Percentiles rank a stretch among this genome's conserved stretches.
Evolutionary conservation across 1,284 basidiomycete genomes (phyloP).

Genomic region (Moniliophthora roreri): DNA sequence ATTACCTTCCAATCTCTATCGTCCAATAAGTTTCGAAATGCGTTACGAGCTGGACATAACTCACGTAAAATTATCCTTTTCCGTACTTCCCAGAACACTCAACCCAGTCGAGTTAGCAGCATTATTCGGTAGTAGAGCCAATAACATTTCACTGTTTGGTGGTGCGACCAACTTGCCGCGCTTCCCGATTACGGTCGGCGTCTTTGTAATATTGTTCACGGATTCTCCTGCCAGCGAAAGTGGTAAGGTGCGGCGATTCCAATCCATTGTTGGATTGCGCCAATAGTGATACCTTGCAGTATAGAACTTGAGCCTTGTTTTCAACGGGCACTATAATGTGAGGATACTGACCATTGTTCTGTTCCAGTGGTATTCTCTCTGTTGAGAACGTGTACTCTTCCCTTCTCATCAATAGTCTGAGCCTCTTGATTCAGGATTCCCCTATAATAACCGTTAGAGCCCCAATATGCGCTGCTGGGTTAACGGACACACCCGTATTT

Average conservation of each 20-base stretch:
- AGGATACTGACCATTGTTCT: slow-evolving; percentile 34
- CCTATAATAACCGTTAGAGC: slow-evolving; percentile 16
- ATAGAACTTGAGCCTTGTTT: too few species aligned
- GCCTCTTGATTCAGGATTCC: slow-evolving; percentile 46
- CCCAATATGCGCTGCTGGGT: slow-evolving; percentile 3
- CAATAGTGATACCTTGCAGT: slow-evolving; percentile 40
- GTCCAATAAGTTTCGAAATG: not conserved
- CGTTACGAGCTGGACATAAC: not conserved
- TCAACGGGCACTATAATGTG: too few species aligned
- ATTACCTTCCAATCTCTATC: slow-evolving; percentile 32
- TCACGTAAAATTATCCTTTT: slow-evolving; percentile 29
- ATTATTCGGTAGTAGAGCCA: slow-evolving; percentile 39
- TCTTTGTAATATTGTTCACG: slow-evolving; percentile 37
- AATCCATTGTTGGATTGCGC: slow-evolving; percentile 27
- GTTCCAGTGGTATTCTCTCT: slow-evolving; percentile 40
- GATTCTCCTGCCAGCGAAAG: slow-evolving; percentile 25
- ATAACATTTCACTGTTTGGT: slow-evolving; percentile 21
- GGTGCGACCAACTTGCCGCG: slow-evolving; percentile 37
- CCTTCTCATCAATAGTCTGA: slow-evolving; percentile 35
- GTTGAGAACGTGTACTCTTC: slow-evolving; percentile 42
- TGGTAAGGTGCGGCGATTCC: slow-evolving; percentile 39
- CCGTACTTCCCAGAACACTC: slow-evolving; percentile 34
- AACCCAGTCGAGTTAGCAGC: slow-evolving; percentile 34
- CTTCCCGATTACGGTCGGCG: slow-evolving; percentile 41
- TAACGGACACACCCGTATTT: slow-evolving; percentile 41